phyloP scores from a whole-genome alignment of 2,329 filamentous ascomycete genomes.

The Fusarium ambrosium region DNA sequence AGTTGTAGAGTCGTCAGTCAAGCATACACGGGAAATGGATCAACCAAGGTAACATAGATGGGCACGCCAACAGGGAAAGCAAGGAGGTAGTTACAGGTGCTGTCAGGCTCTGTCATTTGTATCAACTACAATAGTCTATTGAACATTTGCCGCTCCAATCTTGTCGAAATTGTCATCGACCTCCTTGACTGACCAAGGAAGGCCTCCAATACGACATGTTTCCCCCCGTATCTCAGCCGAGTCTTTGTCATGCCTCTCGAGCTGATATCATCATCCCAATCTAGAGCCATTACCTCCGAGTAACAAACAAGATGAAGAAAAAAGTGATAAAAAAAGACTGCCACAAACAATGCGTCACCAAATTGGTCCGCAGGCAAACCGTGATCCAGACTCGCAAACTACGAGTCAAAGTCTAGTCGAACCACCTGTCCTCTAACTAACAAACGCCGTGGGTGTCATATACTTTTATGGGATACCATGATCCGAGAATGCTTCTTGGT shows the following conservation, averaged over 20 bases:
- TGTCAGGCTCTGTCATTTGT: constrained; percentile 18
- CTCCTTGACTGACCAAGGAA: constrained; percentile 6
- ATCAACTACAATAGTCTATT: constrained; percentile 40
- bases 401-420: constrained; percentile 48
- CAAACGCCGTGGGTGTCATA: constrained; percentile 49
- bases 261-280: constrained; percentile 42
- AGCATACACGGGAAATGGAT: background rate
- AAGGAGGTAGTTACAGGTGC: background rate
- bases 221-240: constrained; percentile 18
- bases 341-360: constrained; percentile 36
- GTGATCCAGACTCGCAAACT: constrained; percentile 43
- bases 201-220: constrained; percentile 30
- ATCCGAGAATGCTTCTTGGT: constrained; percentile 32
- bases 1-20: background rate
- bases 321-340: constrained; percentile 8
- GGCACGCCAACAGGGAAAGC: background rate
- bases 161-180: constrained; percentile 33
- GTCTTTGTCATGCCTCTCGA: constrained; percentile 37
- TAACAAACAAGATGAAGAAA: constrained; percentile 35
- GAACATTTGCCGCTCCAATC: constrained; percentile 24
- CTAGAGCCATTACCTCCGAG: constrained; percentile 48
- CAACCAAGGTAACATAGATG: background rate
- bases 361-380: constrained; percentile 43
- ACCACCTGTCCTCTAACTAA: constrained; percentile 48
- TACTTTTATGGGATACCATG: constrained; percentile 41